A percentile compares a stretch with the other conserved stretches of the same genome.
These are phyloP conservation scores for Schizophyllum amplum DNA, from an alignment of 1,284 basidiomycete genomes.

Conservation along the genomic window DNA sequence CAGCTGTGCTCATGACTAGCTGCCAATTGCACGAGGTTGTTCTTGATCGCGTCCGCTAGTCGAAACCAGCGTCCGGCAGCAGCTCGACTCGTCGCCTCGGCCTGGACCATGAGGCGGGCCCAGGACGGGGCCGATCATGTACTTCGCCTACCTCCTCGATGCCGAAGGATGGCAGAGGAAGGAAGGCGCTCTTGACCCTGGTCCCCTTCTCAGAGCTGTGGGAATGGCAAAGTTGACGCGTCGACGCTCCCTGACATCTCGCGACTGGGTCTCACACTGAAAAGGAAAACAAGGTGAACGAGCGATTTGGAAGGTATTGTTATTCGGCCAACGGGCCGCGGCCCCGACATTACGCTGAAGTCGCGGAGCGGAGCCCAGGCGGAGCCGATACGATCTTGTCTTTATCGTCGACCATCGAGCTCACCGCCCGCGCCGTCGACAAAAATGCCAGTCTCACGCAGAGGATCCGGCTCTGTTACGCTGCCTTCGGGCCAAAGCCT, in stretches of 20 bases:
- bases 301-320: neutral
- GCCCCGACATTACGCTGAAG: neutral
- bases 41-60: too few relatives aligned
- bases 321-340: neutral
- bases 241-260: neutral
- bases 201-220: neutral
- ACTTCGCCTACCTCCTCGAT: neutral
- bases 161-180: neutral
- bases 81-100: neutral
- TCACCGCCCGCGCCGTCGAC: neutral
- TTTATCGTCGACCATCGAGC: neutral
- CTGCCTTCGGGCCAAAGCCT: slow-evolving; percentile 69
- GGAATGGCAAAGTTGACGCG: neutral
- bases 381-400: neutral
- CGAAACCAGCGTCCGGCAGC: too few relatives aligned
- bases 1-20: too few relatives aligned
- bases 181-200: neutral
- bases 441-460: slow-evolving; percentile 58
- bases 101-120: neutral
- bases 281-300: neutral
- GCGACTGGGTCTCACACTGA: too few relatives aligned
- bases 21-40: too few relatives aligned
- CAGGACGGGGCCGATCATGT: too few relatives aligned
- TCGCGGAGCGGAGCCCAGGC: neutral
- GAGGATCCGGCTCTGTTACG: slow-evolving; percentile 66